These are phyloP conservation scores for Phytophthora pseudosyringae DNA, from an alignment of 352 stramenopile species.

Conservation along the genomic window DNA sequence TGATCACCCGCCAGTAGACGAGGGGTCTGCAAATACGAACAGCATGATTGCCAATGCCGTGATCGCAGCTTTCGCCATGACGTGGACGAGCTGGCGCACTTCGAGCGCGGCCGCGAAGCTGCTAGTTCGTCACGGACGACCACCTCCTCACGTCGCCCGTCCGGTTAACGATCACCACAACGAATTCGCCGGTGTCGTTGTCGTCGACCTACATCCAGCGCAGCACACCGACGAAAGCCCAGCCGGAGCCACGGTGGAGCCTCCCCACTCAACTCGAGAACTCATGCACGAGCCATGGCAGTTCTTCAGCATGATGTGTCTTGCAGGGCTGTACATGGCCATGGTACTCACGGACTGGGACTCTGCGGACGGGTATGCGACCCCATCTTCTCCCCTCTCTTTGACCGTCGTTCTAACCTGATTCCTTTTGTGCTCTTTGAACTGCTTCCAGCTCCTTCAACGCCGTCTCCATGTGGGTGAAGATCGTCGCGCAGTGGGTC, in stretches of 20 bases:
- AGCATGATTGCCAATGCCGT: constrained; percentile 61
- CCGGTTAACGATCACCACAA: constrained; percentile 1
- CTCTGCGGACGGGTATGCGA: constrained; percentile 67
- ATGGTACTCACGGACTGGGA: constrained; percentile 97
- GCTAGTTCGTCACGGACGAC: constrained; percentile 52
- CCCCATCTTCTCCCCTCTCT: background rate
- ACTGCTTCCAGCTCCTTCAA: constrained; percentile 42
- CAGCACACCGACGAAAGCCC: constrained; percentile 13
- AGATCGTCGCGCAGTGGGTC: constrained; percentile 94
- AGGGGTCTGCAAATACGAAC: constrained; percentile 29
- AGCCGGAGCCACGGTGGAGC: constrained; percentile 56
- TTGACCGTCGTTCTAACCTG: background rate
- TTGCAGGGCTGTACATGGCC: constrained; percentile 93
- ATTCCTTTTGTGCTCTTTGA: background rate
- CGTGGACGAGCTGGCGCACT: constrained; percentile 76
- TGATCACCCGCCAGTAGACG: constrained; percentile 13
- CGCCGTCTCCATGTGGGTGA: constrained; percentile 95
- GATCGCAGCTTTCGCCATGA: constrained; percentile 68
- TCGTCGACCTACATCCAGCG: constrained; percentile 59
- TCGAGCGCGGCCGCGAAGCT: constrained; percentile 60
- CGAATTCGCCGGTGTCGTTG: constrained; percentile 36
- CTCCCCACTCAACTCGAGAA: constrained; percentile 38
- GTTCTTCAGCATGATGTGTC: constrained; percentile 93
- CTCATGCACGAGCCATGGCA: constrained; percentile 88
- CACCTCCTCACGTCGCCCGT: background rate